phyloP scores from a whole-genome alignment of 257 asterid genomes.

The Salvia rosmarinus region DNA sequence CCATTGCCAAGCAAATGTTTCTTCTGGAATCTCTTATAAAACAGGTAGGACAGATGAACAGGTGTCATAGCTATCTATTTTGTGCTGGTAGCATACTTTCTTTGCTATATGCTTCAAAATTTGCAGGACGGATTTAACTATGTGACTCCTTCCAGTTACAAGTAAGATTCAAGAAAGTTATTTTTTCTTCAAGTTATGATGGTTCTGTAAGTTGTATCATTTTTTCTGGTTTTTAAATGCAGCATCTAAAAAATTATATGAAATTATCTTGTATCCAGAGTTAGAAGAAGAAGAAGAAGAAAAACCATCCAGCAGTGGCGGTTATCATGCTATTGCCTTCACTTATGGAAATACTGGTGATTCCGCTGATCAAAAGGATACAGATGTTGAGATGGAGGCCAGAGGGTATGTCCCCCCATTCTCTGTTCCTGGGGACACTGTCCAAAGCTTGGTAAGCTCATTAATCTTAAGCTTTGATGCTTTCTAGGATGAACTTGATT shows the following conservation, averaged over 20 bases:
- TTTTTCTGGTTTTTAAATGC: background rate
- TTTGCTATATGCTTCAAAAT: constrained; percentile 47
- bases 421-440: constrained; percentile 64
- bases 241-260: no score
- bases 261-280: constrained; percentile 44
- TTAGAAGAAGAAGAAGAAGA: constrained; percentile 50
- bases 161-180: constrained; percentile 49
- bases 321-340: constrained; percentile 64
- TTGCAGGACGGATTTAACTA: constrained; percentile 58
- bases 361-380: constrained; percentile 48
- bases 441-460: constrained; percentile 83
- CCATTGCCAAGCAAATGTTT: constrained; percentile 33
- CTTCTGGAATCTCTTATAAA: constrained; percentile 41
- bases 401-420: constrained; percentile 69
- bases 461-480: constrained; percentile 23
- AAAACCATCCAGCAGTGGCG: constrained; percentile 39
- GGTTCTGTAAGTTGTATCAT: constrained; percentile 11
- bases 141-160: constrained; percentile 48
- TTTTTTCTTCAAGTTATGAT: constrained; percentile 2
- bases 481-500: constrained; percentile 36
- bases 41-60: constrained; percentile 41
- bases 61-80: constrained; percentile 48
- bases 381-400: constrained; percentile 55
- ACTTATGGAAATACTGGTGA: constrained; percentile 62
- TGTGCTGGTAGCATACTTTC: constrained; percentile 47